Percentiles rank a stretch among this genome's conserved stretches.
Conservation (phyloP, 106 monocot genomes). For the Allium sativum region DNA sequence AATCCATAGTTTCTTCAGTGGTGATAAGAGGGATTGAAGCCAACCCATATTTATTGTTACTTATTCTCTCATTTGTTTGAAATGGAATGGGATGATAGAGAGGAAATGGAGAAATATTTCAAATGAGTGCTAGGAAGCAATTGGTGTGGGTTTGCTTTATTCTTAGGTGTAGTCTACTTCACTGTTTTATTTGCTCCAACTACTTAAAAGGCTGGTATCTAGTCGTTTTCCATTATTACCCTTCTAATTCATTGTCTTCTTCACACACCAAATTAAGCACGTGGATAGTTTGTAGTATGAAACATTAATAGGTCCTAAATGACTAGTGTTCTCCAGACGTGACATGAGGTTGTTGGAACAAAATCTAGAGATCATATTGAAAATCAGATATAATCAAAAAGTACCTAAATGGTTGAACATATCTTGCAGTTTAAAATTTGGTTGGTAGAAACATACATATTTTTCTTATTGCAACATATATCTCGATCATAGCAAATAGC, state of each 20-base stretch:
- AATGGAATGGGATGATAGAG: neutral
- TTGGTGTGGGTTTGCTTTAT: slow-evolving; percentile 22
- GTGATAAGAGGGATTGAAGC: slow-evolving; percentile 45
- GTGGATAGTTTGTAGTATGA: no score
- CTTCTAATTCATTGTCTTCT: neutral
- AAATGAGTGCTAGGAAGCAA: slow-evolving; percentile 8
- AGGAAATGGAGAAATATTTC: neutral
- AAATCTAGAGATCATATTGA: no score
- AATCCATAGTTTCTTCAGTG: slow-evolving; percentile 57
- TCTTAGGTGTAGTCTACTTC: slow-evolving; percentile 25
- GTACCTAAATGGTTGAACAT: no score
- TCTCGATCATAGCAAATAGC: no score
- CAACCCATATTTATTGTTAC: slow-evolving; percentile 30
- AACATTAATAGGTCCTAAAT: no score
- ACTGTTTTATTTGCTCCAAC: slow-evolving; percentile 15
- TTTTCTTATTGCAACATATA: no score
- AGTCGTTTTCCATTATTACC: neutral
- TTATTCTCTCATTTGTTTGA: neutral
- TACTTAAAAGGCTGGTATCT: neutral
- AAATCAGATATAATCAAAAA: no score
- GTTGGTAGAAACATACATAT: no score
- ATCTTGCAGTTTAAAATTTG: no score
- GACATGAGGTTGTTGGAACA: no score
- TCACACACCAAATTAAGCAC: no score
- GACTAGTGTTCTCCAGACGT: no score